phyloP scores from a whole-genome alignment of 352 stramenopile genomes.

The Phytophthora litchii region DNA sequence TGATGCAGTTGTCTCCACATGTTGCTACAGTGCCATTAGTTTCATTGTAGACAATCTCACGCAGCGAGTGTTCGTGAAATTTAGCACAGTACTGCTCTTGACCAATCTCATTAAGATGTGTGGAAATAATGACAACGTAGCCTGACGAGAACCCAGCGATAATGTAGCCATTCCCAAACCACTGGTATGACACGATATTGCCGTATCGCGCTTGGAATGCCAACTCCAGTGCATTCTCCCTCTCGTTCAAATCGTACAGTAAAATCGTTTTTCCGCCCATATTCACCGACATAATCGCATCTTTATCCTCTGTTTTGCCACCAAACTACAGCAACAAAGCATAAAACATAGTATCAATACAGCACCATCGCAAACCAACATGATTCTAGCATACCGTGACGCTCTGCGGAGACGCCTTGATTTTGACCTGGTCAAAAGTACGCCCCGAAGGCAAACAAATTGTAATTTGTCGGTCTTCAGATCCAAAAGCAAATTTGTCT shows the following conservation, averaged over 20 bases:
- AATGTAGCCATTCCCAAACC: constrained; percentile 91
- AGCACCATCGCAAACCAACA: constrained; percentile 4
- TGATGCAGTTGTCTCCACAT: constrained; percentile 89
- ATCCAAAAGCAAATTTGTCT: constrained; percentile 84
- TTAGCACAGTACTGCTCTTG: constrained; percentile 88
- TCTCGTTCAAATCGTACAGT: constrained; percentile 88
- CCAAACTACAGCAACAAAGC: constrained; percentile 59
- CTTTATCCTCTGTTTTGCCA: constrained; percentile 69
- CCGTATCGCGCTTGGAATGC: constrained; percentile 91
- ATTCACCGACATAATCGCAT: constrained; percentile 88
- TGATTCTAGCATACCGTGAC: constrained; percentile 46
- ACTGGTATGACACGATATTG: constrained; percentile 88
- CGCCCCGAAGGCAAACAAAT: constrained; percentile 68
- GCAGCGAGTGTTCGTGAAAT: constrained; percentile 79
- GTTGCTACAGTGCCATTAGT: constrained; percentile 87
- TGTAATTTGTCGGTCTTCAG: constrained; percentile 79
- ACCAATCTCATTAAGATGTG: constrained; percentile 88
- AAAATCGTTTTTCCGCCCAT: constrained; percentile 91
- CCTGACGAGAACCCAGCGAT: constrained; percentile 91
- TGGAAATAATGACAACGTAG: constrained; percentile 92
- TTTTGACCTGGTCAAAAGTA: constrained; percentile 81
- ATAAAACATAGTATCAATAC: constrained; percentile 3
- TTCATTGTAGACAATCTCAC: constrained; percentile 83
- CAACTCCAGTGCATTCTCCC: constrained; percentile 91
- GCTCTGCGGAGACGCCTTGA: constrained; percentile 71